phyloP scores from a whole-genome alignment of 2,329 filamentous ascomycete genomes.

The Septoria petroselini region DNA sequence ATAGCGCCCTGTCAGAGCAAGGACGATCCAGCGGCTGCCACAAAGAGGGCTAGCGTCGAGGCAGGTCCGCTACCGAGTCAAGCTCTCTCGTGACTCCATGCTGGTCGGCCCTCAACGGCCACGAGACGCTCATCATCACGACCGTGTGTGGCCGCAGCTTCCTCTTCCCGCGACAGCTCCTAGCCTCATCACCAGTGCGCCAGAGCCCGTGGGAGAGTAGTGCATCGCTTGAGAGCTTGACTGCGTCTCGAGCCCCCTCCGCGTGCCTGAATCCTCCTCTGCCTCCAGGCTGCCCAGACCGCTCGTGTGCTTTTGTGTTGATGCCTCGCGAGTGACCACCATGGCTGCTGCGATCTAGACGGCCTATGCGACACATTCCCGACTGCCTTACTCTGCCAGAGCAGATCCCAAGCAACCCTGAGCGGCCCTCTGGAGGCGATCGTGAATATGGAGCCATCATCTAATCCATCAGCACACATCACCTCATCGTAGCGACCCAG shows the following conservation, averaged over 20 bases:
- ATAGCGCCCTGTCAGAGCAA: neutral
- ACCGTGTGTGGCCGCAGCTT: neutral
- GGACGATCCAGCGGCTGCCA: neutral
- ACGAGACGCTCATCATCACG: slow-evolving; percentile 5
- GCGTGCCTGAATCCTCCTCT: slow-evolving; percentile 13
- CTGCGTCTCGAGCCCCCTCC: slow-evolving; percentile 13
- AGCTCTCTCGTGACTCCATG: slow-evolving; percentile 15
- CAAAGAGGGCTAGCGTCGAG: neutral
- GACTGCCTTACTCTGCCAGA: slow-evolving; percentile 1
- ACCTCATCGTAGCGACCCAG: slow-evolving; percentile 20
- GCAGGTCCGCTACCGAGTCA: slow-evolving; percentile 14
- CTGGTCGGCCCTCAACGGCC: slow-evolving; percentile 13
- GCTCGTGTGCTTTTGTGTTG: slow-evolving; percentile 24
- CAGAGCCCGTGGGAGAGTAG: neutral
- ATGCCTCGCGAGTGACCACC: slow-evolving; percentile 22
- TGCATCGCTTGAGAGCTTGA: slow-evolving; percentile 16
- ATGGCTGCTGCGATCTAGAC: slow-evolving; percentile 22
- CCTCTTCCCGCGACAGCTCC: neutral
- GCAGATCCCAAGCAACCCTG: slow-evolving; percentile 7
- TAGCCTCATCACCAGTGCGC: neutral
- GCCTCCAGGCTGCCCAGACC: slow-evolving; percentile 18
- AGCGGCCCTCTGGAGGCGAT: slow-evolving; percentile 19
- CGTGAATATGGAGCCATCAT: slow-evolving; percentile 29
- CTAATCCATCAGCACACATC: slow-evolving; percentile 16
- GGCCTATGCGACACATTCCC: slow-evolving; percentile 20